Conservation (phyloP, 208 protist genomes). For the Trypanosomatidae sp. region DNA sequence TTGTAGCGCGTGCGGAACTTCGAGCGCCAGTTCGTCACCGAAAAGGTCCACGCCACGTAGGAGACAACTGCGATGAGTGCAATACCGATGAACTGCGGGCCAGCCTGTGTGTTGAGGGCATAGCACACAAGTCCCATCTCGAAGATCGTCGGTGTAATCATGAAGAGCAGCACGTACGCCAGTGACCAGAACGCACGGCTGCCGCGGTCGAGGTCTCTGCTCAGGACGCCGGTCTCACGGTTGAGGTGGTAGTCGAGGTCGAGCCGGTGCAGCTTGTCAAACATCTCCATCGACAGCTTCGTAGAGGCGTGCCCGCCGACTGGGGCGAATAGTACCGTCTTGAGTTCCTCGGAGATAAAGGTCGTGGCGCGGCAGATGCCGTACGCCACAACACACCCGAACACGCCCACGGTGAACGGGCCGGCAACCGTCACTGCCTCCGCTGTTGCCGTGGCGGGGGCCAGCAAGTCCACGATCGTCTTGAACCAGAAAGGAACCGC, state of each 20-base stretch:
- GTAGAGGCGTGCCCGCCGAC: constrained; percentile 86
- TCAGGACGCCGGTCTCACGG: constrained; percentile 90
- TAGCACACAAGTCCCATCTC: constrained; percentile 91
- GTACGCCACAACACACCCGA: constrained; percentile 85
- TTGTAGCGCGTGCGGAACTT: constrained; percentile 91
- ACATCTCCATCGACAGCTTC: constrained; percentile 86
- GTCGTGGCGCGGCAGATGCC: constrained; percentile 77
- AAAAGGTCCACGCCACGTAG: constrained; percentile 89
- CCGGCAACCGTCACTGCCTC: constrained; percentile 34
- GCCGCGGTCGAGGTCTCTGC: constrained; percentile 91
- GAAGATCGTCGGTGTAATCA: constrained; percentile 92
- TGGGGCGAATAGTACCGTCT: constrained; percentile 89
- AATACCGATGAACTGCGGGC: constrained; percentile 83
- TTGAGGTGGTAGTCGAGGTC: constrained; percentile 89
- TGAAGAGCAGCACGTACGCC: constrained; percentile 89
- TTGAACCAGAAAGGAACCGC: constrained; percentile 93
- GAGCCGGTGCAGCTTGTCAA: constrained; percentile 85
- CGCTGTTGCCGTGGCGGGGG: constrained; percentile 38
- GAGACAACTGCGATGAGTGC: constrained; percentile 77
- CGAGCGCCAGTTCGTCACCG: constrained; percentile 89
- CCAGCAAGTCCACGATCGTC: constrained; percentile 82
- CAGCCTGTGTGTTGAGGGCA: constrained; percentile 83
- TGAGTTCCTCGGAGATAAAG: constrained; percentile 86
- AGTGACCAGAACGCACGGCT: constrained; percentile 91
- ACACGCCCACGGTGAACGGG: constrained; percentile 70